Evolutionary conservation across 2,329 filamentous ascomycete genomes (phyloP), one percentile per base, ranked within the genome.

Genomic region (Pseudogymnoascus sp.): DNA sequence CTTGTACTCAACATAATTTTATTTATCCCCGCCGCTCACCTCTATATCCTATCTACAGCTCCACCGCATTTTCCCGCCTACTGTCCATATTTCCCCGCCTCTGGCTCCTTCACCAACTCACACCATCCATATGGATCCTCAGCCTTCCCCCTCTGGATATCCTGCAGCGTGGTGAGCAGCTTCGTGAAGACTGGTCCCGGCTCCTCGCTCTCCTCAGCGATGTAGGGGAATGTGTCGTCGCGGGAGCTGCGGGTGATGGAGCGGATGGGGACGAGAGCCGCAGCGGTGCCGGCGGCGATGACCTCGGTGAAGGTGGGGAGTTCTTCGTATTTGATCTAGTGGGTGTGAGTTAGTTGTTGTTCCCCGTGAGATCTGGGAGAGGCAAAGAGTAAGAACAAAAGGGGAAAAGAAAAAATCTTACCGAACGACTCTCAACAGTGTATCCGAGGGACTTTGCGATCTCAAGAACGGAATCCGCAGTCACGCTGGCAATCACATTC

Each of bases 261-360:
- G 66, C 89, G 89, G 75, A 97, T 95, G 1, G 93, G 93, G 2
- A 98, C 93, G 62, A 99, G 81, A 0, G 91, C 90, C 0, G 93
- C 93, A 0, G 93, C 93, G 0, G 93, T 98, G 1, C 93, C 93
- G 2, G 92, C 93, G 3, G 93, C 95, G 77, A 97, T 87, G 61
- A 99, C 87, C 76, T 98, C 93, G 60, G 71, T 79, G 73, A 92
- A 91, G 14, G 72, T 68, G 10, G 79, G 75, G 16, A 87, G 78
- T 70, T 87, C 84, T 16, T 75, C 69, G 73, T 86, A 87, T 76
- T 82, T 84, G 75, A 91, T 88, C 83, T 87, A 68, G 11, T 41
- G 22, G n/a, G 14, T 11, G n/a, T 11, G 16, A 6, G 63, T 62
- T 56, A 63, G 22, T 6, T 43, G 4, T 38, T 7, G 37, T 16